Base-by-base conservation (phyloP, 2,329 filamentous ascomycete species). In the Rutstroemia sydowiana region DNA sequence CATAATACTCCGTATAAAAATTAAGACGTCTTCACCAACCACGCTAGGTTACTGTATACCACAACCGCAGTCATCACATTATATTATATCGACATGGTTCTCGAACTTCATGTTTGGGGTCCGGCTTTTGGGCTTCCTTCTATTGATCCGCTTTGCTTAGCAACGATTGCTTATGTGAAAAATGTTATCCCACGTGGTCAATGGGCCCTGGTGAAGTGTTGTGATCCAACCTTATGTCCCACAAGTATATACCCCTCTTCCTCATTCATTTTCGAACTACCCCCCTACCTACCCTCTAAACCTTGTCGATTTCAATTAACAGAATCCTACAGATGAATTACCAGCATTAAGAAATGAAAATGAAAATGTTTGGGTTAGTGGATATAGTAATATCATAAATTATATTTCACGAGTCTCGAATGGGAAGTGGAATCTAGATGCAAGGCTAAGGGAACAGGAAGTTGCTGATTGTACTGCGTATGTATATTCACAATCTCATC, bases 81-180 rank as follows among this genome's bases (percentile, higher is more conserved):
- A n/a, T n/a, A n/a, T n/a, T n/a, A n/a, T n/a, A n/a, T n/a, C n/a
- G n/a, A n/a, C 48, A 72, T 70, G 68, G 63, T 81, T 57, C 71
- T 89, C 45, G 81, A 92, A 71, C 79, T 98, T 55, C 87, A 95
- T 70, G 79, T 95, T 64, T 95, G 91, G 85, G 91, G 91, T 45
- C 84, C 89, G 50, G 91, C 88, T 37, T 95, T 95, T 68, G 84
- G 83, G 37, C 79, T 96, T 41, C 85, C 92, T 13, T 97, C 93
- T 40, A 86, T 97, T 63, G 91, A 97, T 64, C 76, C 92, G 42
- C 88, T 95, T 73, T 97, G 91, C 66, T 80, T 95, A 55, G 91
- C 91, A 26, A 77, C 85, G 40, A 82, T 95, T 59, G 82, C 87
- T 48, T 91, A 91, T 66, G 75, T 95, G 52, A 78, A 81, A 55